phyloP scores from a whole-genome alignment of 805 yeast species.

The Candida vartiovaarae region DNA sequence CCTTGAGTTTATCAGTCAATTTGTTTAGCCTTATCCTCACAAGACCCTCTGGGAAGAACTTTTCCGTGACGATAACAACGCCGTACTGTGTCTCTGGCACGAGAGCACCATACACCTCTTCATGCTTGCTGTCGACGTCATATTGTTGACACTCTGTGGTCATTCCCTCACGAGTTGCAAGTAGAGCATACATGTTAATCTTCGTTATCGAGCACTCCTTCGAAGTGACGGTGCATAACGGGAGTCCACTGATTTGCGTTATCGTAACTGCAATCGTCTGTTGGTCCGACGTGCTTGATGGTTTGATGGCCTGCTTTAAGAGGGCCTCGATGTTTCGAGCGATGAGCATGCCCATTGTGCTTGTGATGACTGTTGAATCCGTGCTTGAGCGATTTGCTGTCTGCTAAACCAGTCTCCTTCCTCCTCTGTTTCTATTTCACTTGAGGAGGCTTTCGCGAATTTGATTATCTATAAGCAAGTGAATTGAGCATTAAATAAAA shows the following conservation, averaged over 20 bases:
- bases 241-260: constrained; percentile 11
- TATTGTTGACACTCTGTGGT: constrained; percentile 2
- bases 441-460: no score
- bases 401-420: no score
- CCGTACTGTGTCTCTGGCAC: constrained; percentile 15
- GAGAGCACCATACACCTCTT: constrained; percentile 3
- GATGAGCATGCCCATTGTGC: constrained; percentile 13
- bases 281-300: constrained; percentile 13
- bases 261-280: constrained; percentile 12
- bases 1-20: constrained; percentile 10
- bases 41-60: constrained; percentile 20
- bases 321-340: constrained; percentile 15
- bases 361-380: background rate
- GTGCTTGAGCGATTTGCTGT: no score
- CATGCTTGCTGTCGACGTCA: constrained; percentile 6
- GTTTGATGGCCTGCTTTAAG: constrained; percentile 10
- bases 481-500: no score
- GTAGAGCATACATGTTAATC: constrained; percentile 17
- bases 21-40: constrained; percentile 14
- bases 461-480: no score
- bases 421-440: no score
- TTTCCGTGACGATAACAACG: constrained; percentile 17
- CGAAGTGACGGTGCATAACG: constrained; percentile 10
- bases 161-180: constrained; percentile 8
- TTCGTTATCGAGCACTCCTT: constrained; percentile 4